Evolutionary conservation across 2,329 filamentous ascomycete species (phyloP).

Genomic region (Colletotrichum horii): DNA sequence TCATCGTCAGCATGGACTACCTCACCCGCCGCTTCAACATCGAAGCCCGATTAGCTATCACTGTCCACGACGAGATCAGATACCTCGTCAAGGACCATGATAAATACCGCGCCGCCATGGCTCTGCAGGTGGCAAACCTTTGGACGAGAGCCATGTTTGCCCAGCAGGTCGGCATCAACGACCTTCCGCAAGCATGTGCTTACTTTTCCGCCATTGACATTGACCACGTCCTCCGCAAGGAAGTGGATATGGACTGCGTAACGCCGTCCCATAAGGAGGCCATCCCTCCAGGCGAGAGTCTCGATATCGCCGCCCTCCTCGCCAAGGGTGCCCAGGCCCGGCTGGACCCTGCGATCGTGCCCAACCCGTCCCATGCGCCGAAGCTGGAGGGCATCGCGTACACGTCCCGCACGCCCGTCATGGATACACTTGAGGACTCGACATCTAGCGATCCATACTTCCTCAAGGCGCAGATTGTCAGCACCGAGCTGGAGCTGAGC

Average conservation of each 20-base stretch:
- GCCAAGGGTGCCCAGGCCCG: slow-evolving; percentile 71
- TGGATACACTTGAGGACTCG: slow-evolving; percentile 69
- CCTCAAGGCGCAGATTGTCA: slow-evolving; percentile 84
- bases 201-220: slow-evolving; percentile 97
- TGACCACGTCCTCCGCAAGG: slow-evolving; percentile 93
- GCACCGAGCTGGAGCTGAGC: slow-evolving; percentile 74
- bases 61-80: slow-evolving; percentile 96
- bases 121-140: slow-evolving; percentile 89
- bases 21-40: slow-evolving; percentile 85
- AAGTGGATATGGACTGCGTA: slow-evolving; percentile 97
- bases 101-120: slow-evolving; percentile 89
- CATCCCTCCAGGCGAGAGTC: slow-evolving; percentile 83
- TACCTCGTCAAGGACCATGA: slow-evolving; percentile 88
- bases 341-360: slow-evolving; percentile 69
- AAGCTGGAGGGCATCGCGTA: slow-evolving; percentile 70
- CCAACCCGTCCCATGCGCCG: slow-evolving; percentile 58
- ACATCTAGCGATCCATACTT: slow-evolving; percentile 61
- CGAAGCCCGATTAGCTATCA: slow-evolving; percentile 84
- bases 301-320: slow-evolving; percentile 83
- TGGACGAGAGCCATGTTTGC: slow-evolving; percentile 98
- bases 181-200: slow-evolving; percentile 91
- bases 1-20: slow-evolving; percentile 95
- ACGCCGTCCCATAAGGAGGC: slow-evolving; percentile 83
- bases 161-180: slow-evolving; percentile 94
- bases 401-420: slow-evolving; percentile 75